Conservation (phyloP, 106 monocot genomes). For the Ottelia alismoides region DNA sequence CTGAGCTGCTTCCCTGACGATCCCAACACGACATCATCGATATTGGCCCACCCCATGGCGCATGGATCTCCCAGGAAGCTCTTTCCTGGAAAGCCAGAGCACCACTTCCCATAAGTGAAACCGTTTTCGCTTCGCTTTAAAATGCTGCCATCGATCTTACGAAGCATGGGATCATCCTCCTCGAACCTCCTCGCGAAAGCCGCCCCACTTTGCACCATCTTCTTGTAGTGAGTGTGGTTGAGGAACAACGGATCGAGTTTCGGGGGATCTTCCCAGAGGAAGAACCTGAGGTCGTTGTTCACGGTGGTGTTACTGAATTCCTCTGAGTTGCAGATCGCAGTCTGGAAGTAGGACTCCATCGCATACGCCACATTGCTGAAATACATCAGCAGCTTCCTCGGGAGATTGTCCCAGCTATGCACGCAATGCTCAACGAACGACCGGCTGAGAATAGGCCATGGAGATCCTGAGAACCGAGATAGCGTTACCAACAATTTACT, state of each 20-base stretch:
- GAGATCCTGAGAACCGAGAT: constrained; percentile 49
- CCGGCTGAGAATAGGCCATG: constrained; percentile 80
- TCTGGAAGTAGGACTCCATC: constrained; percentile 83
- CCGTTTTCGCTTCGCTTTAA: constrained; percentile 27
- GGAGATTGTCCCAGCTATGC: constrained; percentile 67
- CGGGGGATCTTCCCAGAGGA: constrained; percentile 66
- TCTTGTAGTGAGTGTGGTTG: constrained; percentile 36
- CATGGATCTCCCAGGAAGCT: constrained; percentile 13
- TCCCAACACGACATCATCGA: constrained; percentile 30
- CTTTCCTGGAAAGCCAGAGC: constrained; percentile 8
- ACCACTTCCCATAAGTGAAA: constrained; percentile 39
- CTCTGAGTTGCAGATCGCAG: constrained; percentile 63
- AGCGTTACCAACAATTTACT: neutral
- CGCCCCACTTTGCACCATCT: constrained; percentile 49
- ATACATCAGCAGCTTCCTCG: constrained; percentile 85
- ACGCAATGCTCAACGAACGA: constrained; percentile 52
- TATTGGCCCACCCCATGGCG: constrained; percentile 29
- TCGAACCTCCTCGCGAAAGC: constrained; percentile 57
- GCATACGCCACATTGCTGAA: constrained; percentile 60
- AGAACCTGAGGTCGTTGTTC: constrained; percentile 62
- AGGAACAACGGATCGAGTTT: constrained; percentile 48
- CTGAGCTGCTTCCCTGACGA: constrained; percentile 31
- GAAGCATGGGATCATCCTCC: constrained; percentile 38
- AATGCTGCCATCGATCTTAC: constrained; percentile 35
- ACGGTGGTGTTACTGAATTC: constrained; percentile 71